These are phyloP conservation scores for Xylaria longipes DNA, from an alignment of 495 filamentous ascomycete genomes.

Conservation along the genomic window DNA sequence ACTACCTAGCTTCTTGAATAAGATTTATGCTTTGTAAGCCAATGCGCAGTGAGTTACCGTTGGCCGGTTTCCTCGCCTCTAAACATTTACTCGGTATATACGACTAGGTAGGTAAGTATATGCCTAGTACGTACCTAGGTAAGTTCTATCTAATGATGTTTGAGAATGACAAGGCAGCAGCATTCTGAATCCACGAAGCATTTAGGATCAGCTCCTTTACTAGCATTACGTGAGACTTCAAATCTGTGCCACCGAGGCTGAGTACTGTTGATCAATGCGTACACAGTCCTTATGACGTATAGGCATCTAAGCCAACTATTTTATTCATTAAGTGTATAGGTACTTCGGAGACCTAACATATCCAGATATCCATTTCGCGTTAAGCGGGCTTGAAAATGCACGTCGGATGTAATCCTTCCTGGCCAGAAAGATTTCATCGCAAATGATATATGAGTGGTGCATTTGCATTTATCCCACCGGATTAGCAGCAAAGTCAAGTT, in stretches of 20 bases:
- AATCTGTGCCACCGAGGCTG: slow-evolving; percentile 11
- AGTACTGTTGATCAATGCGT: neutral
- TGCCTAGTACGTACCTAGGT: neutral
- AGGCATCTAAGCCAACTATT: neutral
- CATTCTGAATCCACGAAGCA: neutral
- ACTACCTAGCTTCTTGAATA: neutral
- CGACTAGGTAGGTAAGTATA: too few relatives aligned
- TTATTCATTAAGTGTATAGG: neutral
- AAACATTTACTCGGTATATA: neutral
- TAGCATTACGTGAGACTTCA: slow-evolving; percentile 3
- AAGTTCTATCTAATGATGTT: neutral
- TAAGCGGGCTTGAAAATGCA: neutral
- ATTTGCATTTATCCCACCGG: neutral
- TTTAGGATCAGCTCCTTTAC: neutral
- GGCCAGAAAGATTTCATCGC: neutral
- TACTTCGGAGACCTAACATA: neutral
- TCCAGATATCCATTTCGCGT: neutral
- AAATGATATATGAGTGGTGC: neutral
- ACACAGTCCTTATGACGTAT: neutral
- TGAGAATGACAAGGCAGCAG: neutral
- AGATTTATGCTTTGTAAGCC: neutral
- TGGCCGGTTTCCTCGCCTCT: neutral
- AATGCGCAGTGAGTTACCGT: too few relatives aligned
- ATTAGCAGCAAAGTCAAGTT: neutral
- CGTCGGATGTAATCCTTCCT: neutral